phyloP scores from a whole-genome alignment of 306 rosid genomes.

The Citrullus amarus region DNA sequence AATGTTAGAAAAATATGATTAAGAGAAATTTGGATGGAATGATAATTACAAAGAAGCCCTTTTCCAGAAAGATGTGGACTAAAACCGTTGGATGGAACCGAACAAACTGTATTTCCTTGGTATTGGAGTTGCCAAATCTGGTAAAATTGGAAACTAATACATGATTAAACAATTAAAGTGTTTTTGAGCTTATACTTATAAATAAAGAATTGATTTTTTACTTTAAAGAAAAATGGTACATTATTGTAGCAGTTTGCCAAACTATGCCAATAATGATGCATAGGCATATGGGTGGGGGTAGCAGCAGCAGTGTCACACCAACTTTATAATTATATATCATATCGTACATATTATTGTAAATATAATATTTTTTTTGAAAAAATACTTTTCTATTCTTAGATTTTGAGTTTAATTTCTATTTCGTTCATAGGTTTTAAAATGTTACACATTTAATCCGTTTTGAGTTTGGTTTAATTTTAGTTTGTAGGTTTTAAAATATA shows the following conservation, averaged over 20 bases:
- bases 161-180: not conserved
- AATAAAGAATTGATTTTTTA: too few relatives aligned
- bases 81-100: slow-evolving; percentile 36
- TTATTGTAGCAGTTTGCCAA: not conserved
- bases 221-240: not conserved
- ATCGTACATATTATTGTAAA: too few relatives aligned
- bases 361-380: too few relatives aligned
- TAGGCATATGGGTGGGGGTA: not conserved
- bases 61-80: slow-evolving; percentile 8
- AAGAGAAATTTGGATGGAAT: slow-evolving; percentile 21
- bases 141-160: not conserved
- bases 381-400: too few relatives aligned
- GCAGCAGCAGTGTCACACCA: not conserved
- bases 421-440: too few relatives aligned
- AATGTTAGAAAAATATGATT: not conserved
- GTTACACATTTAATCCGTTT: too few relatives aligned
- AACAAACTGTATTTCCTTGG: slow-evolving; percentile 23
- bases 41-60: slow-evolving; percentile 22
- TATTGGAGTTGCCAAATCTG: slow-evolving; percentile 19
- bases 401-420: too few relatives aligned
- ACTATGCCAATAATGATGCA: not conserved
- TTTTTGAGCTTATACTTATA: too few relatives aligned
- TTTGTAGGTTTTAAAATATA: too few relatives aligned
- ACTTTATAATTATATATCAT: not conserved
- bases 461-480: too few relatives aligned